These are phyloP conservation scores for Blastocystis sp. DNA, from an alignment of 352 stramenopile genomes.

Conservation along the genomic window DNA sequence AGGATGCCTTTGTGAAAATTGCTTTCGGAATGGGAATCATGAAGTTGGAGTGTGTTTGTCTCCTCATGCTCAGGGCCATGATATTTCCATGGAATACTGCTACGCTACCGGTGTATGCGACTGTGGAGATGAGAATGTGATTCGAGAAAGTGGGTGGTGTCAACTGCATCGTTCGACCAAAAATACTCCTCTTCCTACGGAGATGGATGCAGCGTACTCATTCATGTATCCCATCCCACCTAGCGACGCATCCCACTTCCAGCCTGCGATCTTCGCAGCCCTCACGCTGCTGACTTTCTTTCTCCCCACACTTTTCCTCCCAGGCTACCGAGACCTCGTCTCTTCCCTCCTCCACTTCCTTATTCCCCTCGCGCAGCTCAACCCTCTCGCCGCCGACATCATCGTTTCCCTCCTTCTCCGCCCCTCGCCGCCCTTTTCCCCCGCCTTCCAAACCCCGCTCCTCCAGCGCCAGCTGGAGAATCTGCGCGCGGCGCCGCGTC, in stretches of 20 bases:
- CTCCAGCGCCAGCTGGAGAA: background rate
- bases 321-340: background rate
- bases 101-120: background rate
- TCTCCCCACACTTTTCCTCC: background rate
- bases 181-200: background rate
- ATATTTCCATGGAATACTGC: background rate
- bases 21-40: background rate
- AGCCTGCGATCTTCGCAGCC: background rate
- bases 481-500: background rate
- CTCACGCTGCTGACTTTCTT: background rate
- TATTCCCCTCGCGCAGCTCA: background rate
- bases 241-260: background rate
- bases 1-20: background rate
- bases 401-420: background rate
- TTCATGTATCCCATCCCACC: background rate
- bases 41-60: background rate
- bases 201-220: background rate
- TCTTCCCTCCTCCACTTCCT: too few relatives aligned
- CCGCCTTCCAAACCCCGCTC: background rate
- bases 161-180: background rate
- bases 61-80: background rate
- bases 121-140: background rate
- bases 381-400: background rate
- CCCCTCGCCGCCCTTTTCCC: background rate
- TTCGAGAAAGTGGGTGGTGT: slow-evolving; percentile 1